Percentiles rank a stretch among this genome's conserved stretches.
These are phyloP conservation scores for Cryptococcus maquisensis DNA, from an alignment of 1,284 basidiomycete species.

Conservation along the genomic window DNA sequence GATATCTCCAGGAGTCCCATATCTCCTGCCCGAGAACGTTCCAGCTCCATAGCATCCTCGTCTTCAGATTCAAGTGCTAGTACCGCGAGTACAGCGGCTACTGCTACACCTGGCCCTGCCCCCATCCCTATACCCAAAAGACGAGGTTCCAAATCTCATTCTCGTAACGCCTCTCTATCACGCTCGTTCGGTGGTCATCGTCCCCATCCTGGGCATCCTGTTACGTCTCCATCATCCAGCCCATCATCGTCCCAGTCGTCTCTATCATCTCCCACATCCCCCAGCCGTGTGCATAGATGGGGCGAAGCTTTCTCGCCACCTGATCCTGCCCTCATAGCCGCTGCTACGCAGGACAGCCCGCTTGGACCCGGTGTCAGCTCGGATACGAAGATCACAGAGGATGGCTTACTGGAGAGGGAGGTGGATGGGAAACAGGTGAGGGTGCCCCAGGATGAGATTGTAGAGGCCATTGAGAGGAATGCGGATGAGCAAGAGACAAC, in stretches of 20 bases:
- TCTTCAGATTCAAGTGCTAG: background rate
- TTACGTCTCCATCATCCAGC: background rate
- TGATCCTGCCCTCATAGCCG: conserved; percentile 32
- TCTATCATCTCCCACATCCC: conserved; percentile 1
- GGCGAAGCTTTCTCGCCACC: conserved; percentile 36
- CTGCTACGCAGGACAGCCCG: conserved; percentile 31
- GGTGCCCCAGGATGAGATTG: conserved; percentile 47
- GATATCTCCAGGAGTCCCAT: background rate
- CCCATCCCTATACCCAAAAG: background rate
- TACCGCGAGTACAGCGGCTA: background rate
- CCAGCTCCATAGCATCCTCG: background rate
- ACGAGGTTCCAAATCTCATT: background rate
- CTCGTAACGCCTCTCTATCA: background rate
- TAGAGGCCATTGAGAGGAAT: conserved; percentile 30
- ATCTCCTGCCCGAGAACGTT: background rate
- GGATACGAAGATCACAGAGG: conserved; percentile 31
- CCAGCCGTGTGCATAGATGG: background rate
- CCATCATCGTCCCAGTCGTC: conserved; percentile 1
- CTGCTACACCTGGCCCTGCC: background rate
- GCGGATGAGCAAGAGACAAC: conserved; percentile 15
- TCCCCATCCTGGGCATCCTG: conserved; percentile 12
- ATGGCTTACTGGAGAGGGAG: conserved; percentile 39
- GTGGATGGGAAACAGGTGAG: conserved; percentile 35
- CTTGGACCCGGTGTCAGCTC: conserved; percentile 45
- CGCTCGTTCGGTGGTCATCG: conserved; percentile 7